Evolutionary conservation across 805 yeast genomes (phyloP).

Genomic region (Saturnispora besseyi): DNA sequence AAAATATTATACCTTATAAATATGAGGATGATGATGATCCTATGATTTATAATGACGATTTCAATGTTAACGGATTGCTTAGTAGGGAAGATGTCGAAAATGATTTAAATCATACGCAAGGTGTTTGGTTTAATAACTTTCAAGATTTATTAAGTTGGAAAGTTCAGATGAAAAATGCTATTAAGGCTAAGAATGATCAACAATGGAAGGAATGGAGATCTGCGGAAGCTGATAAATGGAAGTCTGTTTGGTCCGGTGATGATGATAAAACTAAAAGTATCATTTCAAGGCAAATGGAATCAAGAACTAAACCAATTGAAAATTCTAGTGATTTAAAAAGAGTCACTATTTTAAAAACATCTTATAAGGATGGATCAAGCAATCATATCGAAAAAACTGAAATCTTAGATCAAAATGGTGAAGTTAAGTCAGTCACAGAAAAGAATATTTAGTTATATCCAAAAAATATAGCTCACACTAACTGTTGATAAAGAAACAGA

Average conservation of each 20-base stretch:
- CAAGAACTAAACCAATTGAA: constrained; percentile 27
- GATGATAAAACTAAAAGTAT: constrained; percentile 16
- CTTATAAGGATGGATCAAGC: constrained; percentile 10
- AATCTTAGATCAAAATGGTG: constrained; percentile 10
- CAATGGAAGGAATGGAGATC: constrained; percentile 20
- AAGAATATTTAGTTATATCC: background rate
- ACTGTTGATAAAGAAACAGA: no score
- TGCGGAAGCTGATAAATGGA: constrained; percentile 23
- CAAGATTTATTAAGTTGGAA: constrained; percentile 63
- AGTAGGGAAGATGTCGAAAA: constrained; percentile 52
- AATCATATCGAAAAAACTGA: constrained; percentile 7
- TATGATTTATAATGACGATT: background rate
- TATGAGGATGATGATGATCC: background rate
- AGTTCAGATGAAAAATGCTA: constrained; percentile 40
- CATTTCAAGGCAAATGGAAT: constrained; percentile 32
- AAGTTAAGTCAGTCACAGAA: constrained; percentile 4
- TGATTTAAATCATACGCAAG: constrained; percentile 35
- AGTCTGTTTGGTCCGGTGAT: constrained; percentile 3
- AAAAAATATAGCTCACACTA: no score
- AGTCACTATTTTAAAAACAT: constrained; percentile 3
- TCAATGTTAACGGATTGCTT: constrained; percentile 23
- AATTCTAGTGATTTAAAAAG: constrained; percentile 38
- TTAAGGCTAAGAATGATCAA: constrained; percentile 30
- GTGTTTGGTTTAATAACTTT: constrained; percentile 55
- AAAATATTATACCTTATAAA: constrained; percentile 25